A percentile compares a stretch with the other conserved stretches of the same genome.
phyloP scores from a whole-genome alignment of 2,329 filamentous ascomycete genomes.

The Trichophyton mentagrophytes region DNA sequence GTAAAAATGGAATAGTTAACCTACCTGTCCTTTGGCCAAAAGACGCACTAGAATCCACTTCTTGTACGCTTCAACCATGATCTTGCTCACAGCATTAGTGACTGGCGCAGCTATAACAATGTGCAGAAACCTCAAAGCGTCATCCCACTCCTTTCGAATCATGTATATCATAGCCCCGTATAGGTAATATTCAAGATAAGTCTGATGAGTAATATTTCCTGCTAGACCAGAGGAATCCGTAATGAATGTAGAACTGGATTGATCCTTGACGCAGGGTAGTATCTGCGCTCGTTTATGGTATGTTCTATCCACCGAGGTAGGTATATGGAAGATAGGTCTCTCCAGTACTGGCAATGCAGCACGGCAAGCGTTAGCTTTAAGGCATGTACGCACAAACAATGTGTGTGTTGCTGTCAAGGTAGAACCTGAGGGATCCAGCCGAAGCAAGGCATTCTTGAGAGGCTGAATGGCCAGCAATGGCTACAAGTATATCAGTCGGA shows the following conservation, averaged over 20 bases:
- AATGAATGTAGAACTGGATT: constrained; percentile 24
- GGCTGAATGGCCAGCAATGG: constrained; percentile 28
- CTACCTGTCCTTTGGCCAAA: constrained; percentile 52
- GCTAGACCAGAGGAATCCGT: constrained; percentile 29
- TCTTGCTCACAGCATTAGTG: constrained; percentile 51
- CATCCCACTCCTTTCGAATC: constrained; percentile 47
- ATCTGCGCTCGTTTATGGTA: constrained; percentile 16
- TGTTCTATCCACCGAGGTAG: constrained; percentile 18
- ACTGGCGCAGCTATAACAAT: constrained; percentile 55
- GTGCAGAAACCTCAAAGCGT: constrained; percentile 50
- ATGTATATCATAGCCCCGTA: constrained; percentile 54
- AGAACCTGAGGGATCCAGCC: constrained; percentile 31
- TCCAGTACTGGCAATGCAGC: constrained; percentile 31
- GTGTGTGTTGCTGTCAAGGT: constrained; percentile 34
- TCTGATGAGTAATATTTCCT: constrained; percentile 27
- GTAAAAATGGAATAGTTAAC: not conserved
- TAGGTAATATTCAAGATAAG: constrained; percentile 53
- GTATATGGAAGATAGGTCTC: constrained; percentile 31
- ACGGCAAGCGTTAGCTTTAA: constrained; percentile 30
- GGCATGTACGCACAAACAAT: constrained; percentile 29
- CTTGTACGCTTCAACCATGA: constrained; percentile 84
- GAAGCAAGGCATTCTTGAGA: constrained; percentile 33
- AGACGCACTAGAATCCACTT: constrained; percentile 75
- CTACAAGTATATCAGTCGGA: constrained; percentile 16
- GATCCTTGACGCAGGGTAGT: constrained; percentile 21